These are phyloP conservation scores for Craspedostauros australis DNA, from an alignment of 108 stramenopile species.

Conservation along the genomic window DNA sequence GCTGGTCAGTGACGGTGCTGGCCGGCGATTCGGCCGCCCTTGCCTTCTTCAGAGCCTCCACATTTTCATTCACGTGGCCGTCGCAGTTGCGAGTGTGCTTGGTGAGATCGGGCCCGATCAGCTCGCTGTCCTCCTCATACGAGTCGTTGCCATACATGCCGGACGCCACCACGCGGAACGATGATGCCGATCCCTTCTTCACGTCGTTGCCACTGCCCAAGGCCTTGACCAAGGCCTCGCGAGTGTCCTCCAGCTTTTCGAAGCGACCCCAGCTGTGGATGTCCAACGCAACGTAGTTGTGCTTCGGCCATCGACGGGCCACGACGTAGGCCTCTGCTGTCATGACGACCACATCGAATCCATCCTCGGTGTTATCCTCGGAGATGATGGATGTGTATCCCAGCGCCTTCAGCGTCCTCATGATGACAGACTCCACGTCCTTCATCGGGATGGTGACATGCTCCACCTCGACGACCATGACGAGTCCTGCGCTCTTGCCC, in stretches of 20 bases:
- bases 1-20: too few species aligned
- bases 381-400: slow-evolving; percentile 18
- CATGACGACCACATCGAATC: slow-evolving; percentile 20
- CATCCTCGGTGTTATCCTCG: slow-evolving; percentile 28
- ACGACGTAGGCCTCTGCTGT: slow-evolving; percentile 43
- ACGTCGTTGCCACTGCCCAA: background rate
- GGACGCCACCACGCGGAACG: slow-evolving; percentile 56
- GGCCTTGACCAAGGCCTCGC: slow-evolving; percentile 25
- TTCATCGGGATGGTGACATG: slow-evolving; percentile 7
- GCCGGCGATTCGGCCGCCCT: too few species aligned
- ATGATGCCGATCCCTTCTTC: slow-evolving; percentile 17
- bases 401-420: slow-evolving; percentile 23
- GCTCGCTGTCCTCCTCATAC: slow-evolving; percentile 59
- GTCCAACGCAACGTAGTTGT: slow-evolving; percentile 50
- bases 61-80: too few species aligned
- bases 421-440: slow-evolving; percentile 11
- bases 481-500: slow-evolving; percentile 18
- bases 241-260: slow-evolving; percentile 22
- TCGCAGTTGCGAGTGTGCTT: slow-evolving; percentile 26
- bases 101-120: slow-evolving; percentile 49
- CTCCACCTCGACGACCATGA: slow-evolving; percentile 44
- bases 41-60: too few species aligned
- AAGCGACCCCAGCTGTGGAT: slow-evolving; percentile 37
- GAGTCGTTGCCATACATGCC: slow-evolving; percentile 68
- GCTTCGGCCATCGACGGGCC: slow-evolving; percentile 35